Conservation (phyloP, 768 basidiomycete genomes). For the Trametes punicea region DNA sequence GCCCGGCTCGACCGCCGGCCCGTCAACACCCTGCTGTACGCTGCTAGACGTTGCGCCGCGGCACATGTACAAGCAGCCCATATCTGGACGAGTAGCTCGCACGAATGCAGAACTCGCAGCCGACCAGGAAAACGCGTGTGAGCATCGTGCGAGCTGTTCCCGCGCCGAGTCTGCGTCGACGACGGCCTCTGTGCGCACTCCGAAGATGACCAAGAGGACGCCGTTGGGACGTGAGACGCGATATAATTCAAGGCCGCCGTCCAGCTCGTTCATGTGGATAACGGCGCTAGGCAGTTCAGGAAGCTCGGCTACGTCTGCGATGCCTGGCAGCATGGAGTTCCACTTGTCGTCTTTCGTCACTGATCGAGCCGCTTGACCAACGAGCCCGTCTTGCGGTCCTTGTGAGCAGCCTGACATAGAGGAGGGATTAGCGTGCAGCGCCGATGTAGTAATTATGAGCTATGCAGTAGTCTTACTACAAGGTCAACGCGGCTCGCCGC, state of each 20-base stretch:
- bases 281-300: slow-evolving; percentile 85
- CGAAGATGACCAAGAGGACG: slow-evolving; percentile 94
- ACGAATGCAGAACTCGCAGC: too few species aligned
- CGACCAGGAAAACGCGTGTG: too few species aligned
- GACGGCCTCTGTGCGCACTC: slow-evolving; percentile 95
- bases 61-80: too few species aligned
- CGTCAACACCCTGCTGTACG: too few species aligned
- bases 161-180: too few species aligned
- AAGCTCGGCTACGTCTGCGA: slow-evolving; percentile 80
- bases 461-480: slow-evolving; percentile 44
- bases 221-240: slow-evolving; percentile 96
- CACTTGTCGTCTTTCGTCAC: slow-evolving; percentile 81
- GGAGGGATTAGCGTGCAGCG: background rate
- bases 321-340: slow-evolving; percentile 90
- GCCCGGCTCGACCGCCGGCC: too few species aligned
- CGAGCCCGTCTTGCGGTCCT: slow-evolving; percentile 75
- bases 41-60: too few species aligned
- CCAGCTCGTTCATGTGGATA: slow-evolving; percentile 86
- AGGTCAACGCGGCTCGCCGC: slow-evolving; percentile 79
- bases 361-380: slow-evolving; percentile 85
- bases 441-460: background rate
- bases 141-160: too few species aligned
- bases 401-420: slow-evolving; percentile 59
- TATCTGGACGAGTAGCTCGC: too few species aligned
- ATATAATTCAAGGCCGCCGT: slow-evolving; percentile 84